Conservation (phyloP, 2,329 filamentous ascomycete genomes). For the Nothomitra cinnamomea region DNA sequence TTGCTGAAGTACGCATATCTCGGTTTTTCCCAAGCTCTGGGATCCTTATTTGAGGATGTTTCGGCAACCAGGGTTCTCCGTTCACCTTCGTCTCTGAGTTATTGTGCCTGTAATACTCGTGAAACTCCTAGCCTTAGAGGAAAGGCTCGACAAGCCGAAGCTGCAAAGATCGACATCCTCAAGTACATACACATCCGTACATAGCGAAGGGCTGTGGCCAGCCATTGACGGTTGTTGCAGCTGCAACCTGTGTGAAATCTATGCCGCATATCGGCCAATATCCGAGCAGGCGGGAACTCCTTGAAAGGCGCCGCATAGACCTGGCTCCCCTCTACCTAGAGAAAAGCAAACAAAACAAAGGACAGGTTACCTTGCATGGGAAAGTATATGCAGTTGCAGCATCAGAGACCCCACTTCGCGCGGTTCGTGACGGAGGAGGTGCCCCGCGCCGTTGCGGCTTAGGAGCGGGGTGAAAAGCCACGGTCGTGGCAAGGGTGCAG, state of each 20-base stretch:
- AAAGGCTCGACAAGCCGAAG: no score
- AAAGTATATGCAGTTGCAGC: not conserved
- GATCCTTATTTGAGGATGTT: no score
- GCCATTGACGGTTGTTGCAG: not conserved
- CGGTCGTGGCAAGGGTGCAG: not conserved
- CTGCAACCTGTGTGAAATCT: not conserved
- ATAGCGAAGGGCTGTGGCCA: no score
- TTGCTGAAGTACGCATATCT: not conserved
- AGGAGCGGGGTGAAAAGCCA: slow-evolving; percentile 1
- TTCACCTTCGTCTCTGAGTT: no score
- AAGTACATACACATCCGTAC: no score
- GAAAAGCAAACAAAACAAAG: slow-evolving; percentile 4
- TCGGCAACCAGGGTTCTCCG: no score
- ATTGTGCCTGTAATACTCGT: no score
- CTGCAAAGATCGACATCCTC: no score
- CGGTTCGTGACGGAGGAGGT: not conserved
- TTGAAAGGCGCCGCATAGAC: not conserved
- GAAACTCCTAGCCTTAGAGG: no score
- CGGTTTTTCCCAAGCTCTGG: not conserved
- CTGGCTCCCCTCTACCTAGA: not conserved
- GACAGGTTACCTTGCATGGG: not conserved
- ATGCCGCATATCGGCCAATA: not conserved
- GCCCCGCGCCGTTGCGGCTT: not conserved
- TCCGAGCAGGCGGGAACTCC: not conserved
- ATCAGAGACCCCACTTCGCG: not conserved